Percentiles rank a stretch among this genome's conserved stretches.
Evolutionary conservation across 257 asterid species (phyloP).

Genomic region (Paraleonurus japonicus): DNA sequence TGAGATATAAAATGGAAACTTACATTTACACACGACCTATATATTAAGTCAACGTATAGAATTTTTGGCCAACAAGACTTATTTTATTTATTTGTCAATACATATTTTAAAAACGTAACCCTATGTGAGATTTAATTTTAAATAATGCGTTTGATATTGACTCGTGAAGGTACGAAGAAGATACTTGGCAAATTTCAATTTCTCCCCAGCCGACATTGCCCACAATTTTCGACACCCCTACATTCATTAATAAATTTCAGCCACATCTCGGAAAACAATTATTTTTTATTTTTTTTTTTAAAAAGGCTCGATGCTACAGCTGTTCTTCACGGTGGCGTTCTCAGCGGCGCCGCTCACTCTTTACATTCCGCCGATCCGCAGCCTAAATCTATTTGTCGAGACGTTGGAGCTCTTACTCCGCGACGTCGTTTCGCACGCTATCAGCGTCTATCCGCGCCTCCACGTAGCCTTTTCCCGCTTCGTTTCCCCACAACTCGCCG

Average conservation of each 20-base stretch:
- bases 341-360: slow-evolving; percentile 42
- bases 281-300: neutral
- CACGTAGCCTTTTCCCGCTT: slow-evolving; percentile 28
- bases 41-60: no score
- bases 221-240: neutral
- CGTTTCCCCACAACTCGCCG: slow-evolving; percentile 22
- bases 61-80: no score
- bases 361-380: slow-evolving; percentile 40
- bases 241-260: neutral
- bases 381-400: slow-evolving; percentile 32
- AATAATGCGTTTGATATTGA: no score
- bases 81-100: no score
- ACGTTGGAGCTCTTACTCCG: slow-evolving; percentile 23
- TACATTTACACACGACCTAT: no score
- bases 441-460: slow-evolving; percentile 27
- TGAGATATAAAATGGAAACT: no score
- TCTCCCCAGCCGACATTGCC: neutral
- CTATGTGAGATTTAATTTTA: no score
- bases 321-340: slow-evolving; percentile 42
- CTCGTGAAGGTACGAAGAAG: neutral
- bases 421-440: slow-evolving; percentile 14
- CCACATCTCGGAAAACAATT: neutral
- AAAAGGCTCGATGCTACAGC: slow-evolving; percentile 25
- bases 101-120: no score
- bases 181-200: neutral